Conservation (phyloP, 2,329 filamentous ascomycete species). For the Aspergillus neoniger region DNA sequence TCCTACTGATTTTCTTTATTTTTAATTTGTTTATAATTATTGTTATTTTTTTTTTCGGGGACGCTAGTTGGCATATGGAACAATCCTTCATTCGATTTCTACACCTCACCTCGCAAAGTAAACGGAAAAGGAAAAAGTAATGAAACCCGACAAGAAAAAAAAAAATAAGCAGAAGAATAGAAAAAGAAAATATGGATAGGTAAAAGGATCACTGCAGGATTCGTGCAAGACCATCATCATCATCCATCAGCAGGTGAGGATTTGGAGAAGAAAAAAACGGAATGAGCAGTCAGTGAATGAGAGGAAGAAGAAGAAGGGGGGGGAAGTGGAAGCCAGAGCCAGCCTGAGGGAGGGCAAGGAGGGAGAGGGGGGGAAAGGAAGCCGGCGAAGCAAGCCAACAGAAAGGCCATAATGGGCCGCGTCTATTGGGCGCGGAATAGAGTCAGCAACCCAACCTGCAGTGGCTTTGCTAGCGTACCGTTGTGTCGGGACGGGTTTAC, state of each 20-base stretch:
- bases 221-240: not conserved
- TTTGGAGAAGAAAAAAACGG: not conserved
- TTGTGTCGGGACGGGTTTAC: conserved; percentile 23
- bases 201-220: not conserved
- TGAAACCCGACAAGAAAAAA: not conserved
- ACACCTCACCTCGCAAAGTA: not conserved
- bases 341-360: conserved; percentile 2
- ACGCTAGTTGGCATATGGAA: conserved; percentile 1
- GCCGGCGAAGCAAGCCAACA: conserved; percentile 22
- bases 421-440: conserved; percentile 25
- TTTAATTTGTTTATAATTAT: too few relatives aligned
- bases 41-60: not conserved
- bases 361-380: conserved; percentile 9
- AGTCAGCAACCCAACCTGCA: conserved; percentile 23
- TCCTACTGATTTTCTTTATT: too few relatives aligned
- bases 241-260: not conserved
- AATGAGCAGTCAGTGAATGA: not conserved
- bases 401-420: not conserved
- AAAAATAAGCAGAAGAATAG: not conserved
- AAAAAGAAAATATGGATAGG: not conserved
- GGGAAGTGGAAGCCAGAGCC: not conserved
- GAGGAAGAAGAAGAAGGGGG: not conserved
- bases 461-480: conserved; percentile 26
- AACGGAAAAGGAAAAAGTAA: not conserved
- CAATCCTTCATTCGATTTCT: not conserved